phyloP scores from a whole-genome alignment of 2,329 filamentous ascomycete genomes.

The Colletotrichum cuscutae region DNA sequence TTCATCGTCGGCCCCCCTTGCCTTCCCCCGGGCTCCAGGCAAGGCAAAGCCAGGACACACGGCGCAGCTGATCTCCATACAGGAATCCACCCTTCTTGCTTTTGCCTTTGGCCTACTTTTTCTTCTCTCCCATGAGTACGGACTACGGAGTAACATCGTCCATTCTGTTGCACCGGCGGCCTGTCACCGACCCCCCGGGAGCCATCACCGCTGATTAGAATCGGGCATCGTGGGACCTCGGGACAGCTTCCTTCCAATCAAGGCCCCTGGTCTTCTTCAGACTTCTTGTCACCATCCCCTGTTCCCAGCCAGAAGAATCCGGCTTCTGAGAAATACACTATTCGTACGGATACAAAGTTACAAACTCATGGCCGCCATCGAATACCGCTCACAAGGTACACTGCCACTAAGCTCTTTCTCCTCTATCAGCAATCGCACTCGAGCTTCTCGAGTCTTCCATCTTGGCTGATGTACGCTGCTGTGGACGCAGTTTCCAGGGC shows the following conservation, averaged over 20 bases:
- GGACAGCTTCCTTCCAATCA: constrained; percentile 15
- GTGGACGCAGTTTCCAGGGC: neutral
- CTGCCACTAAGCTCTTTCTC: neutral
- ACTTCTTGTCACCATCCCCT: neutral
- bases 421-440: neutral
- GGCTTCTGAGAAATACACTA: neutral
- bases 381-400: neutral
- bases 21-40: constrained; percentile 3
- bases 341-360: no score
- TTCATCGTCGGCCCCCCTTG: constrained; percentile 4
- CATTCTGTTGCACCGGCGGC: constrained; percentile 11
- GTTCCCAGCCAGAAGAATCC: neutral
- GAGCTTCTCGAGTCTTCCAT: constrained; percentile 8
- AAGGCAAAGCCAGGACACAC: constrained; percentile 28
- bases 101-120: constrained; percentile 4
- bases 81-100: constrained; percentile 18
- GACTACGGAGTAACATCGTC: neutral
- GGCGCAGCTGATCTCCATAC: constrained; percentile 21
- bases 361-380: neutral
- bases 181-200: constrained; percentile 21
- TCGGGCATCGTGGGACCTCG: constrained; percentile 13
- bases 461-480: constrained; percentile 1
- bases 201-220: constrained; percentile 34
- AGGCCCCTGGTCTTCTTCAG: neutral
- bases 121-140: neutral